Evolutionary conservation across 1,284 basidiomycete genomes (phyloP), one percentile per base, ranked within the genome.

Genomic region (Cryptococcus deneoformans): DNA sequence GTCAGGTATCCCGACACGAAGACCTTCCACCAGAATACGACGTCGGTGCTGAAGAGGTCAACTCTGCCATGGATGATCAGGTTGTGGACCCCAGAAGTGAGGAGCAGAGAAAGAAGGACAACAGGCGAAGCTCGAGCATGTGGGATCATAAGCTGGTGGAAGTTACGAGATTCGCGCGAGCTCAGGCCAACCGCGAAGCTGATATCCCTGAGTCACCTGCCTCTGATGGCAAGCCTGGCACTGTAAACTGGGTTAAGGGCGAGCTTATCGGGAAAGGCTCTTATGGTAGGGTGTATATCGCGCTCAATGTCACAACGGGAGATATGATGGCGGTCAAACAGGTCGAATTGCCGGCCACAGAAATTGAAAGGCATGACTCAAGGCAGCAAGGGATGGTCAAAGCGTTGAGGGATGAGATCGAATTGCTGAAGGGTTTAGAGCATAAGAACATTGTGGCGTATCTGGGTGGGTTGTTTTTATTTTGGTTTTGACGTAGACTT

Each of bases 321-420:
- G 95, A 99, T 77, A 95, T 98, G 90, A 94, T 99, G 67, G 96
- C 96, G 6, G 96, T 99, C 65, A 99, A 99, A 79, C 96, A 99
- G 79, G 96, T 99, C 50, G 95, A 98, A 77, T 83, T 95, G 57
- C 94, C 95, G 1, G 86, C 86, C 51, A 95, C 92, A 1, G 86
- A 87, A 11, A 89, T 87, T 67, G 95, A 99, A 79, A 89, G 88
- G 72, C 87, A 87, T 67, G 93, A 98, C 72, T 82, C 84, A 29
- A 84, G 93, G 12, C 94, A 97, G 71, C 81, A 86, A 54, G 85
- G 84, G 42, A 87, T 95, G 59, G 90, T 99, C 53, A 88, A 94
- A 62, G 93, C 94, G 0, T 80, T 99, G 61, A 91, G 93, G 76
- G 84, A 88, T 62, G 96, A 99, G 80, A 96, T 94, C 71, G 90